Evolutionary conservation across 1,284 basidiomycete genomes (phyloP).

Genomic region (Pascua guehoae): DNA sequence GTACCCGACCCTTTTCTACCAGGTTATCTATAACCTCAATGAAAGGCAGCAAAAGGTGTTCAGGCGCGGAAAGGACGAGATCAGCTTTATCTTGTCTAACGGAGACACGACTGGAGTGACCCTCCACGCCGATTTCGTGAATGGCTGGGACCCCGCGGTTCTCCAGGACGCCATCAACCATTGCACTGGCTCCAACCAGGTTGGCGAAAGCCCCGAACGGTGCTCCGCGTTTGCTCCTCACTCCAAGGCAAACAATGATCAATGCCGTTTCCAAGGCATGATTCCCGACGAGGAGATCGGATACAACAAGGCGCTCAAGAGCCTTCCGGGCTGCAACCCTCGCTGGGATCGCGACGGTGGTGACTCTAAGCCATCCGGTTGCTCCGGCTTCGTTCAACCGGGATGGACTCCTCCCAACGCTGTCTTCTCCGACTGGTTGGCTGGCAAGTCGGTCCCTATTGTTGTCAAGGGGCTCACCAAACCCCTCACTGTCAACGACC

Average conservation of each 20-base stretch:
- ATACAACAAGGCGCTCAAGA: slow-evolving; percentile 3
- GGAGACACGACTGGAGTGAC: slow-evolving; percentile 35
- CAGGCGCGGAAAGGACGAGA: slow-evolving; percentile 14
- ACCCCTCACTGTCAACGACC: not conserved
- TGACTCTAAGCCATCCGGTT: slow-evolving; percentile 9
- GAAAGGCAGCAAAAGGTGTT: no score
- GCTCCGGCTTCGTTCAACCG: slow-evolving; percentile 3
- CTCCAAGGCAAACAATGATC: not conserved
- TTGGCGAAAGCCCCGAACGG: no score
- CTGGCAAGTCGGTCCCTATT: not conserved
- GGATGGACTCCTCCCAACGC: slow-evolving; percentile 7
- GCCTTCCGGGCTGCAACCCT: slow-evolving; percentile 15
- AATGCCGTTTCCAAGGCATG: slow-evolving; percentile 10
- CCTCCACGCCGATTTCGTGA: slow-evolving; percentile 40
- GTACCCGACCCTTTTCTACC: slow-evolving; percentile 2
- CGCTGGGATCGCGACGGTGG: slow-evolving; percentile 9
- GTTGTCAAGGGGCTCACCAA: not conserved
- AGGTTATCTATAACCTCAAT: no score
- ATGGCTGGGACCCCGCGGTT: slow-evolving; percentile 19
- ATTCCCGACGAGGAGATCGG: slow-evolving; percentile 17
- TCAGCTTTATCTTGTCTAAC: slow-evolving; percentile 34
- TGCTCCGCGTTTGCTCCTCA: no score
- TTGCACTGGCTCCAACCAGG: not conserved
- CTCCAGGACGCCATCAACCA: slow-evolving; percentile 3
- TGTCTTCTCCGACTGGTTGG: not conserved